Base-by-base conservation (phyloP, 441 rosid species). In the Syzygium syzygioides region DNA sequence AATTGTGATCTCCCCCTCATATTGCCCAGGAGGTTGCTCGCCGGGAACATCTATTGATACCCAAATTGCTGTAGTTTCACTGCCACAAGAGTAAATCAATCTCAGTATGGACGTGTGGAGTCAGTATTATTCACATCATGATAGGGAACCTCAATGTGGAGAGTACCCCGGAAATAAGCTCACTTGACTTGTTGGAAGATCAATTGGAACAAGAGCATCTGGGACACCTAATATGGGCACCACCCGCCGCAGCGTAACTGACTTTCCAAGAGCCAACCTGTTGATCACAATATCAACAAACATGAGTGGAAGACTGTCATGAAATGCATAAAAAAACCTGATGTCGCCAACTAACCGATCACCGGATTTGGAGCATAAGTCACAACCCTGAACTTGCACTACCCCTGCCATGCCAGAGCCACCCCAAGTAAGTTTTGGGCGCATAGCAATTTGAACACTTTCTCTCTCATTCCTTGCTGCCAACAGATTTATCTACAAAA, bases 381-480 rank as follows among this genome's bases (percentile, higher is more conserved):
- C 97, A 91, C 90, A 89, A 90, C 99, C 96, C 87, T 98, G 99
- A 92, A 98, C 90, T 94, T 96, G 99, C 89, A 96, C 96, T 90
- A 92, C 88, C 87, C 97, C 99, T 0, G 99, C 98, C 90, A 85
- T 88, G 48, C 93, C 90, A 79, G 94, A 94, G 92, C 94, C 91
- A 90, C 94, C 91, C 99, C 99, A 98, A 91, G 98, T 94, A 88
- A 95, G 98, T 93, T 96, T 98, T 68, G 99, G 98, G 88, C 95
- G 99, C 88, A 96, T 55, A 83, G 99, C 98, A 59, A 98, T 94
- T 94, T 98, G 99, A 92, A 95, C 93, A 93, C 99, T 95, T 89
- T 97, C 99, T 92, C 98, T 94, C 92, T 97, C 99, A 86, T 97
- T 97, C 91, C 99, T 96, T 89, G 99, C 98, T 48, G 98, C 99